These are phyloP conservation scores for Daldinia decipiens DNA, from an alignment of 495 filamentous ascomycete species.

Conservation along the genomic window DNA sequence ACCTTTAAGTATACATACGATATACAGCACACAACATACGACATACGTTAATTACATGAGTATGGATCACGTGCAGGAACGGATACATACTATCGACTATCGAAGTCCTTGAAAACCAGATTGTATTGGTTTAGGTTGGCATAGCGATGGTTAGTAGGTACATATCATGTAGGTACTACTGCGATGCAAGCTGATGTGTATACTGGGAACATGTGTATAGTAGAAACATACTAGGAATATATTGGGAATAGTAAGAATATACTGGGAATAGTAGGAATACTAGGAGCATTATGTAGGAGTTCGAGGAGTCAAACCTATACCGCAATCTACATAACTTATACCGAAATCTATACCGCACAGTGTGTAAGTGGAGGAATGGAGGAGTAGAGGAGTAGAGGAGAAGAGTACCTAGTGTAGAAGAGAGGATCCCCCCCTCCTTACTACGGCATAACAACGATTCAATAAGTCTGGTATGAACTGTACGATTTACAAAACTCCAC, in stretches of 20 bases:
- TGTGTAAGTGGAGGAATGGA: slow-evolving; percentile 26
- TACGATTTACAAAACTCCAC: slow-evolving; percentile 35
- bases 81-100: slow-evolving; percentile 15
- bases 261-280: too few relatives aligned
- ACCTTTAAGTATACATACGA: too few relatives aligned
- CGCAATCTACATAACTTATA: neutral
- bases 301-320: neutral
- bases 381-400: neutral
- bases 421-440: neutral
- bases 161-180: slow-evolving; percentile 31
- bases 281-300: neutral
- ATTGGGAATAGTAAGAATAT: too few relatives aligned
- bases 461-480: slow-evolving; percentile 42
- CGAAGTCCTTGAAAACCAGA: neutral
- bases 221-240: neutral
- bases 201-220: slow-evolving; percentile 7
- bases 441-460: slow-evolving; percentile 27
- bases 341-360: slow-evolving; percentile 24
- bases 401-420: neutral
- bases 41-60: slow-evolving; percentile 16
- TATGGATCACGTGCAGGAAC: slow-evolving; percentile 36
- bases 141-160: slow-evolving; percentile 16
- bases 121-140: slow-evolving; percentile 32
- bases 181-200: slow-evolving; percentile 46
- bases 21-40: neutral